A percentile compares a stretch with the other conserved stretches of the same genome.
These are phyloP conservation scores for Phaeosphaeria sp. DNA, from an alignment of 2,329 filamentous ascomycete species.

Conservation along the genomic window DNA sequence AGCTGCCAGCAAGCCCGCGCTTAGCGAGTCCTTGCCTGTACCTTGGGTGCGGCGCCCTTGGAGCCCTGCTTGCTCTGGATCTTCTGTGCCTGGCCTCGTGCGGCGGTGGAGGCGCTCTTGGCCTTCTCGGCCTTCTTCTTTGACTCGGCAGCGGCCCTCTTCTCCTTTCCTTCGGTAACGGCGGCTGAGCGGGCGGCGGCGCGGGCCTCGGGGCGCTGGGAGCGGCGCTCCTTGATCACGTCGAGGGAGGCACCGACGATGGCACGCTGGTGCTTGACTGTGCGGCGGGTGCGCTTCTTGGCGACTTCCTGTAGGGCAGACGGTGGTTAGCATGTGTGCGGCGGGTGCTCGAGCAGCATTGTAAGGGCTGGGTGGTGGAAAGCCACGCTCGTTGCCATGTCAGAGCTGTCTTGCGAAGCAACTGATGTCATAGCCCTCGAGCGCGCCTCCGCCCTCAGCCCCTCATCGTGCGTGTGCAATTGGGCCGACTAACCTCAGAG, in stretches of 20 bases:
- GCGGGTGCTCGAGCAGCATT: not conserved
- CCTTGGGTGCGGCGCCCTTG: slow-evolving; percentile 88
- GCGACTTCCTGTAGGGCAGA: slow-evolving; percentile 82
- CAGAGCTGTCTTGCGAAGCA: slow-evolving; percentile 7
- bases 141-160: slow-evolving; percentile 86
- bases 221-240: slow-evolving; percentile 99
- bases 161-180: slow-evolving; percentile 98
- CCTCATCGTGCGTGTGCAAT: slow-evolving; percentile 6
- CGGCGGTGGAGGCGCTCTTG: slow-evolving; percentile 77
- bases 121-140: slow-evolving; percentile 99
- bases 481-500: slow-evolving; percentile 80
- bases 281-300: slow-evolving; percentile 99
- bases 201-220: slow-evolving; percentile 93
- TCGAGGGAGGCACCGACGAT: slow-evolving; percentile 99
- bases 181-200: slow-evolving; percentile 85
- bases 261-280: slow-evolving; percentile 97
- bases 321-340: slow-evolving; percentile 25
- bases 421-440: slow-evolving; percentile 30
- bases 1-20: slow-evolving; percentile 16
- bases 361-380: not conserved
- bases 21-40: slow-evolving; percentile 87
- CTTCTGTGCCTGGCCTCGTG: slow-evolving; percentile 79
- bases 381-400: slow-evolving; percentile 1
- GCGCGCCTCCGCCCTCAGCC: slow-evolving; percentile 6
- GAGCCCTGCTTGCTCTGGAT: slow-evolving; percentile 97